phyloP scores from a whole-genome alignment of 768 basidiomycete species.

The Trametes meyenii region DNA sequence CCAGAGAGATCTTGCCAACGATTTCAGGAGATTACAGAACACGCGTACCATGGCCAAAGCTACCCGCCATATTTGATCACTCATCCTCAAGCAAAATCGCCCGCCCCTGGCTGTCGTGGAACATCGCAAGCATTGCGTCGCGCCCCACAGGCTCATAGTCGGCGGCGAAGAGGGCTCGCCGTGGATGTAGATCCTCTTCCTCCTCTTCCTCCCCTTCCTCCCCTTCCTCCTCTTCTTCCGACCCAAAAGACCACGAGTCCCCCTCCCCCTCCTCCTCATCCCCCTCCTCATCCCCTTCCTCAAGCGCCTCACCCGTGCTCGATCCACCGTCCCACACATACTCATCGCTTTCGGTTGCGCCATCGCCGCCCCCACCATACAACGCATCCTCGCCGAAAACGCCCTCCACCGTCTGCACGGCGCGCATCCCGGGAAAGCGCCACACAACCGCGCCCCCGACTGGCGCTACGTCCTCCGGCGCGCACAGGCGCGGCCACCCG shows the following conservation, averaged over 20 bases:
- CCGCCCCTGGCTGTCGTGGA: conserved; percentile 5
- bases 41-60: background rate
- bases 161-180: too few species aligned
- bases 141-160: background rate
- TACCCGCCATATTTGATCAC: background rate
- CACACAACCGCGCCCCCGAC: background rate
- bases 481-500: conserved; percentile 13
- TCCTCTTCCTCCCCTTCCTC: background rate
- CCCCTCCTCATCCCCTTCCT: background rate
- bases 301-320: background rate
- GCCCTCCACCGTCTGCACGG: conserved; percentile 12
- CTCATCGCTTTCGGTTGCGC: background rate
- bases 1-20: too few species aligned
- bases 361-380: background rate
- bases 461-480: conserved; percentile 2
- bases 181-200: background rate
- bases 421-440: background rate
- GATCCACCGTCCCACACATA: too few species aligned
- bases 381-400: conserved; percentile 1
- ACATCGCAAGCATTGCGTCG: background rate
- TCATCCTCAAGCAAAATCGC: background rate
- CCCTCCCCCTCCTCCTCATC: background rate
- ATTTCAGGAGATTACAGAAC: too few species aligned
- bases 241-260: background rate
- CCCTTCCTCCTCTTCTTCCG: background rate